Conservation (phyloP, 2,329 filamentous ascomycete genomes). For the Xylariaceae sp. region DNA sequence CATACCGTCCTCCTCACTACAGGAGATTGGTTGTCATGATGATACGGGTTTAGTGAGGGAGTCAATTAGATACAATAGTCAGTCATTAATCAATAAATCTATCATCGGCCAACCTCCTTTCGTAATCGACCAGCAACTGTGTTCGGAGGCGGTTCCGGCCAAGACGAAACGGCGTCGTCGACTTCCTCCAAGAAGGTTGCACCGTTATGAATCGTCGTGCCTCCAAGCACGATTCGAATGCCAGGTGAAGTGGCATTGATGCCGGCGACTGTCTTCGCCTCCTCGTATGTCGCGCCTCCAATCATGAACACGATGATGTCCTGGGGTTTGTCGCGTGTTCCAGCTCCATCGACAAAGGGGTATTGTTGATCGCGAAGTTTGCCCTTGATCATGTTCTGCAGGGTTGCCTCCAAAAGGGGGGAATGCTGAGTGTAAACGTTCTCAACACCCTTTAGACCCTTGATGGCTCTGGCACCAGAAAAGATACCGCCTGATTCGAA, state of each 20-base stretch:
- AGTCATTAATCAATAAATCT: conserved; percentile 16
- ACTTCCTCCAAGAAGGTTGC: conserved; percentile 85
- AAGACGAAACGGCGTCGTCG: conserved; percentile 77
- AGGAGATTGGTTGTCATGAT: background rate
- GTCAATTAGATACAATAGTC: background rate
- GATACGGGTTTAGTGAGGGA: conserved; percentile 1
- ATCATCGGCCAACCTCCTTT: conserved; percentile 53
- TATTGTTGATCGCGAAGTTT: conserved; percentile 80
- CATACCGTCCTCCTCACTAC: background rate
- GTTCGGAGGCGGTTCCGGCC: conserved; percentile 66
- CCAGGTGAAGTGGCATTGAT: conserved; percentile 89
- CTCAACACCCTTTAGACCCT: conserved; percentile 93
- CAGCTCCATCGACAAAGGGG: conserved; percentile 86
- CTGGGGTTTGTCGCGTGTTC: conserved; percentile 87
- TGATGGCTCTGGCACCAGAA: conserved; percentile 81
- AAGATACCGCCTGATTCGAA: conserved; percentile 92
- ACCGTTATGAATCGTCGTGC: conserved; percentile 84
- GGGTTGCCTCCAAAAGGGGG: conserved; percentile 75
- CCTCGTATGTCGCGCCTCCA: conserved; percentile 91
- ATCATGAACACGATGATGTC: conserved; percentile 94
- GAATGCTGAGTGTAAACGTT: conserved; percentile 99
- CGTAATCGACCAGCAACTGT: conserved; percentile 58
- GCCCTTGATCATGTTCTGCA: conserved; percentile 92
- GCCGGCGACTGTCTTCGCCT: conserved; percentile 92
- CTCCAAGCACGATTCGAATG: conserved; percentile 81